phyloP scores from a whole-genome alignment of 208 protist species.

The Trypanosoma congolense region DNA sequence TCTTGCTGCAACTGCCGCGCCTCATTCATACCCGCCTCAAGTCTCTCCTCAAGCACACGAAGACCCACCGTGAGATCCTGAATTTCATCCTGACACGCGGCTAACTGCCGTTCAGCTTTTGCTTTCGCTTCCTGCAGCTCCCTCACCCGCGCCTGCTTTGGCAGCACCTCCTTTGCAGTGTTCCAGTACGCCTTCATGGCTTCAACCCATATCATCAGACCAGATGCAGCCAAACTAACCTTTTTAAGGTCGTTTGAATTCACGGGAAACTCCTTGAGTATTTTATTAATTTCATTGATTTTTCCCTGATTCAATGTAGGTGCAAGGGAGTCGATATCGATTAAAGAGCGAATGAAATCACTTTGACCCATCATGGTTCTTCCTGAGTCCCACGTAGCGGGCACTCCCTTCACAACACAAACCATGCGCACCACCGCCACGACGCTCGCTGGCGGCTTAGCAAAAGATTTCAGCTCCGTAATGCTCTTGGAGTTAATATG shows the following conservation, averaged over 20 bases:
- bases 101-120: constrained; percentile 84
- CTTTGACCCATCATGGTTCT: constrained; percentile 92
- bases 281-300: constrained; percentile 93
- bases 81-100: constrained; percentile 85
- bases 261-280: constrained; percentile 90
- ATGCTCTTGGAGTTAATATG: constrained; percentile 95
- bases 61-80: constrained; percentile 91
- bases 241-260: constrained; percentile 89
- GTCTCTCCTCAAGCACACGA: constrained; percentile 81
- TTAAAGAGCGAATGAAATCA: constrained; percentile 86
- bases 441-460: constrained; percentile 92
- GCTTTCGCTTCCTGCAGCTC: constrained; percentile 91
- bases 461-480: constrained; percentile 96
- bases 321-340: constrained; percentile 88
- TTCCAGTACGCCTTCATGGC: constrained; percentile 98
- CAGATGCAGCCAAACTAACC: constrained; percentile 89
- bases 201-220: constrained; percentile 96
- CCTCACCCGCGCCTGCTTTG: constrained; percentile 93
- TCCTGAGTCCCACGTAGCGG: constrained; percentile 84
- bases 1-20: constrained; percentile 89
- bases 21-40: constrained; percentile 90
- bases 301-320: constrained; percentile 89
- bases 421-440: constrained; percentile 95
- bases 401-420: constrained; percentile 88
- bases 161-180: constrained; percentile 95